phyloP scores from a whole-genome alignment of 2,329 filamentous ascomycete genomes.

The Alternaria triticimaculans region DNA sequence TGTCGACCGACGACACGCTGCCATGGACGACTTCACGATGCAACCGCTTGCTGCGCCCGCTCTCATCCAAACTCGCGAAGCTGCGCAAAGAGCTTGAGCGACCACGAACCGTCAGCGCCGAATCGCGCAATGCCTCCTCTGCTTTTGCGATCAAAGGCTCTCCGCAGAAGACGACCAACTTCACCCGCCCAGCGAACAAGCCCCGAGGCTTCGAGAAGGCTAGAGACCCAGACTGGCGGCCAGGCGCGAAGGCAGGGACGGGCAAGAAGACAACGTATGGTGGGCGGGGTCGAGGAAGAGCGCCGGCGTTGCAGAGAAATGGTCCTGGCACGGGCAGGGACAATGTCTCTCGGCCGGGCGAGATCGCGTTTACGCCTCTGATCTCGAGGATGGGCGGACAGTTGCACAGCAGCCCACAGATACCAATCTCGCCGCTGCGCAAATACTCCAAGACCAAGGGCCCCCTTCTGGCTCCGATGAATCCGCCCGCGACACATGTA shows the following conservation, averaged over 20 bases:
- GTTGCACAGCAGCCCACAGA: constrained; percentile 39
- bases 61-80: constrained; percentile 50
- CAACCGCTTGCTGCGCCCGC: constrained; percentile 52
- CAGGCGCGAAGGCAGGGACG: constrained; percentile 27
- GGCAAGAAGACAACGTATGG: constrained; percentile 46
- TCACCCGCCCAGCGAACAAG: constrained; percentile 34
- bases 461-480: constrained; percentile 28
- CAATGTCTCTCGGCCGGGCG: constrained; percentile 34
- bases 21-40: constrained; percentile 54
- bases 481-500: constrained; percentile 32
- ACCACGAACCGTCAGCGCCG: constrained; percentile 25
- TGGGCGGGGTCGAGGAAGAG: constrained; percentile 31
- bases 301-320: constrained; percentile 4
- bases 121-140: constrained; percentile 28
- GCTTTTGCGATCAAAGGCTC: constrained; percentile 35
- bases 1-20: constrained; percentile 41
- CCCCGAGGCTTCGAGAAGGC: constrained; percentile 44
- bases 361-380: constrained; percentile 46
- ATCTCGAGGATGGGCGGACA: constrained; percentile 38
- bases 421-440: constrained; percentile 36
- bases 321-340: not conserved
- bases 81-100: constrained; percentile 44
- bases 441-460: constrained; percentile 30
- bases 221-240: constrained; percentile 47
- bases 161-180: constrained; percentile 33